Percentiles rank a stretch among this genome's conserved stretches.
Evolutionary conservation across 1,284 basidiomycete species (phyloP).

Genomic region (Moesziomyces aphidis): DNA sequence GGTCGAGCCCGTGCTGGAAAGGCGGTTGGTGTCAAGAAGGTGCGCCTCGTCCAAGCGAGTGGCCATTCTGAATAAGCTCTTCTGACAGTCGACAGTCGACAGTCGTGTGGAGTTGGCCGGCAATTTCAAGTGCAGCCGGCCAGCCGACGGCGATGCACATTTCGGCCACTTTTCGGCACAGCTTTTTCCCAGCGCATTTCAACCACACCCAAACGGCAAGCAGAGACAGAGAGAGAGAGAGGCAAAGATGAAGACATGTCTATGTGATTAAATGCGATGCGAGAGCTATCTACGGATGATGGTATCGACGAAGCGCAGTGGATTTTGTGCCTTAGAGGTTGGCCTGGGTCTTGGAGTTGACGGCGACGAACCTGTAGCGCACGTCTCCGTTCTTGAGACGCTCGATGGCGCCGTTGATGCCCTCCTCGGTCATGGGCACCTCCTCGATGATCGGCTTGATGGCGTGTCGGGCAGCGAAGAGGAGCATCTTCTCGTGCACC

Average conservation of each 20-base stretch:
- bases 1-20: too few species aligned
- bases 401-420: conserved; percentile 57
- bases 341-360: conserved; percentile 29
- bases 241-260: neutral
- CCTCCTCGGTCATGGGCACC: conserved; percentile 63
- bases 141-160: too few species aligned
- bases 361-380: conserved; percentile 62
- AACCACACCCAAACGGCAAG: too few species aligned
- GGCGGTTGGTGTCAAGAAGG: too few species aligned
- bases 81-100: too few species aligned
- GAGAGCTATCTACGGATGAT: neutral
- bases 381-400: conserved; percentile 62
- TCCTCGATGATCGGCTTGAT: conserved; percentile 62
- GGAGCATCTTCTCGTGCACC: conserved; percentile 60
- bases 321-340: conserved; percentile 19
- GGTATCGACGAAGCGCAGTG: conserved; percentile 1
- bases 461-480: conserved; percentile 53
- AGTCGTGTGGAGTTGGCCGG: too few species aligned
- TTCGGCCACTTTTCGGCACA: too few species aligned
- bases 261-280: neutral
- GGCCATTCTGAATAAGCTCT: too few species aligned
- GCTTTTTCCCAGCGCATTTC: too few species aligned
- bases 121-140: too few species aligned
- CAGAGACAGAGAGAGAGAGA: too few species aligned
- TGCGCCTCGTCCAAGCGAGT: too few species aligned